Conservation (phyloP, 352 stramenopile species). For the Phytopythium cucurbitacearum region DNA sequence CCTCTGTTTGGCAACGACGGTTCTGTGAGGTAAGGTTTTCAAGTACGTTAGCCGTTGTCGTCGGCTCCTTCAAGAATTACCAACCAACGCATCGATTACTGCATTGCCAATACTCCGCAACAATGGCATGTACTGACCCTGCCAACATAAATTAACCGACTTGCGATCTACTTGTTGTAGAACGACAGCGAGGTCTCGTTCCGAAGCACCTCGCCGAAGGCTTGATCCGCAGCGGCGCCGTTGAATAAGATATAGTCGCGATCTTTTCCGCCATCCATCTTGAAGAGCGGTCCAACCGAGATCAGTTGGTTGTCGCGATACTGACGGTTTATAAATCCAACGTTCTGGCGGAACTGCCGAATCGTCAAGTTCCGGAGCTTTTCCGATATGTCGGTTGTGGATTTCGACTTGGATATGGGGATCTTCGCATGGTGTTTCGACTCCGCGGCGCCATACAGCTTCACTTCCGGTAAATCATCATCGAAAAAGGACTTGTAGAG, state of each 20-base stretch:
- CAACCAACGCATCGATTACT: too few relatives aligned
- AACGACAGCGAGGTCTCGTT: conserved; percentile 75
- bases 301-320: conserved; percentile 47
- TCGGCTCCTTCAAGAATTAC: too few relatives aligned
- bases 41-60: too few relatives aligned
- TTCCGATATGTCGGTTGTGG: conserved; percentile 19
- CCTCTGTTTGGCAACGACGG: too few relatives aligned
- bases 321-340: conserved; percentile 7
- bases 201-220: conserved; percentile 71
- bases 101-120: too few relatives aligned
- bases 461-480: conserved; percentile 53
- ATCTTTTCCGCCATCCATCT: conserved; percentile 78
- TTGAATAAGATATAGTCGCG: conserved; percentile 84
- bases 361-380: conserved; percentile 25
- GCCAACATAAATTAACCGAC: not conserved
- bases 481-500: conserved; percentile 84
- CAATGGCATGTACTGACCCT: not conserved
- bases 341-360: conserved; percentile 19
- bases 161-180: conserved; percentile 48
- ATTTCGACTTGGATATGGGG: conserved; percentile 19
- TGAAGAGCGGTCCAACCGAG: conserved; percentile 63
- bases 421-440: conserved; percentile 5
- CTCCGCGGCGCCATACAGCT: conserved; percentile 30
- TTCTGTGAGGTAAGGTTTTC: too few relatives aligned
- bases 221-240: conserved; percentile 58